These are phyloP conservation scores for Ascocoryne sarcoides DNA, from an alignment of 2,329 filamentous ascomycete genomes.

Conservation along the genomic window DNA sequence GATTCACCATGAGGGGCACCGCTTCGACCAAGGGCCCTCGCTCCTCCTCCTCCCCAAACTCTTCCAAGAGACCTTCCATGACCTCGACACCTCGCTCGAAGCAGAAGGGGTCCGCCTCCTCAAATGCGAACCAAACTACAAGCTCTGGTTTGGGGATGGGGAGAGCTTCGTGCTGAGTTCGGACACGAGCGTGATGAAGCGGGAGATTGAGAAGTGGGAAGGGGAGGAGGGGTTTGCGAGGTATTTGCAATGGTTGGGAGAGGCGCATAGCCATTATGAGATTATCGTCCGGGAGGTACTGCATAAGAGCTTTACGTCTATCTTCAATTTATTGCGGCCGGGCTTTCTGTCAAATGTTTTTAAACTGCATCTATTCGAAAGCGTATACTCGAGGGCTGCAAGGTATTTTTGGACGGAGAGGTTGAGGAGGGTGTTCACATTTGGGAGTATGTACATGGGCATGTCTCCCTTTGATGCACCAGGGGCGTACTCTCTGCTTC, in stretches of 20 bases:
- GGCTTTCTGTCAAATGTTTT: conserved; percentile 51
- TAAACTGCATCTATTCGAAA: conserved; percentile 60
- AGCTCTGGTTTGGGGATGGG: conserved; percentile 63
- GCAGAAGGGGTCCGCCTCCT: conserved; percentile 58
- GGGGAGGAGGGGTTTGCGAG: conserved; percentile 61
- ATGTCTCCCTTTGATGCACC: conserved; percentile 72
- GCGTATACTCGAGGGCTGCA: conserved; percentile 55
- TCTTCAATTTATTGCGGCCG: conserved; percentile 48
- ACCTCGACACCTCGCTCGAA: conserved; percentile 58
- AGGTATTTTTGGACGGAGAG: conserved; percentile 64
- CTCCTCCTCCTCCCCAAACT: conserved; percentile 62
- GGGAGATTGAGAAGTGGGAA: conserved; percentile 63
- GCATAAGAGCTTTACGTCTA: conserved; percentile 54
- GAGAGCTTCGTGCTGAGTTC: conserved; percentile 54
- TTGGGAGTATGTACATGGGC: conserved; percentile 76
- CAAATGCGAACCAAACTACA: conserved; percentile 70
- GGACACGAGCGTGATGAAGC: conserved; percentile 63
- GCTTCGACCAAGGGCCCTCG: conserved; percentile 71
- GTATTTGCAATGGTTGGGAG: conserved; percentile 58
- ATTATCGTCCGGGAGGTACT: conserved; percentile 57
- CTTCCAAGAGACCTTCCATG: conserved; percentile 60
- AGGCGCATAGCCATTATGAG: conserved; percentile 63
- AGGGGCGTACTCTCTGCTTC: conserved; percentile 63
- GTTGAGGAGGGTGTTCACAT: conserved; percentile 63
- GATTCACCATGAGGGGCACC: conserved; percentile 49